Conservation (phyloP, 345 rosid genomes). For the Gossypioides kirkii region DNA sequence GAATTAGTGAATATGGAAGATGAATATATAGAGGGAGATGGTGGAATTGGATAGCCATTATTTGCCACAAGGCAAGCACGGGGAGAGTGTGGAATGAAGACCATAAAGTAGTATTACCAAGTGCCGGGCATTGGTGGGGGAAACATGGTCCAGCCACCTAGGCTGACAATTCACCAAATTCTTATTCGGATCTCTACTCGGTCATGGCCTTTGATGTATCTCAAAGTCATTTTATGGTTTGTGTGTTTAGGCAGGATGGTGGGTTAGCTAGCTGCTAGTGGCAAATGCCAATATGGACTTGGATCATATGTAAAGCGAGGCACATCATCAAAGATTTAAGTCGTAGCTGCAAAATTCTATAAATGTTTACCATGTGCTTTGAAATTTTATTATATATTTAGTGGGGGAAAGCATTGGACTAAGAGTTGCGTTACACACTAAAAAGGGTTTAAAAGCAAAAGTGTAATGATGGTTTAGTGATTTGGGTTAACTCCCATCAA, state of each 20-base stretch:
- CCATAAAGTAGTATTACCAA: background rate
- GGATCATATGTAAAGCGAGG: background rate
- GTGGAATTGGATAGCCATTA: background rate
- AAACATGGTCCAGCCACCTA: background rate
- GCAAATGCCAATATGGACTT: background rate
- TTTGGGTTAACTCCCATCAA: background rate
- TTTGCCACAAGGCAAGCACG: conserved; percentile 7
- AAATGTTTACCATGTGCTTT: no score
- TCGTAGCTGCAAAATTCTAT: no score
- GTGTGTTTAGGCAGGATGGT: background rate
- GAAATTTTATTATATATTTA: no score
- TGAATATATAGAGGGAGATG: background rate
- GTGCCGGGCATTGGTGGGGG: background rate
- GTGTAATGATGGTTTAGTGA: background rate
- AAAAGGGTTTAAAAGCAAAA: background rate
- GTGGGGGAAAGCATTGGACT: no score
- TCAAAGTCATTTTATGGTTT: conserved; percentile 2
- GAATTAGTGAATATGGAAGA: background rate
- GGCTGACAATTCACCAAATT: conserved; percentile 3
- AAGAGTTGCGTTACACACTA: no score
- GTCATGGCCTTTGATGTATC: background rate
- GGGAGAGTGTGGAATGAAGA: conserved; percentile 12
- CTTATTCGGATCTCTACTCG: background rate
- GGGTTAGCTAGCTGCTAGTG: background rate
- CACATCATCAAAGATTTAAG: background rate